These are phyloP conservation scores for Wakefieldia striispora DNA, from an alignment of 768 basidiomycete genomes.

Conservation along the genomic window DNA sequence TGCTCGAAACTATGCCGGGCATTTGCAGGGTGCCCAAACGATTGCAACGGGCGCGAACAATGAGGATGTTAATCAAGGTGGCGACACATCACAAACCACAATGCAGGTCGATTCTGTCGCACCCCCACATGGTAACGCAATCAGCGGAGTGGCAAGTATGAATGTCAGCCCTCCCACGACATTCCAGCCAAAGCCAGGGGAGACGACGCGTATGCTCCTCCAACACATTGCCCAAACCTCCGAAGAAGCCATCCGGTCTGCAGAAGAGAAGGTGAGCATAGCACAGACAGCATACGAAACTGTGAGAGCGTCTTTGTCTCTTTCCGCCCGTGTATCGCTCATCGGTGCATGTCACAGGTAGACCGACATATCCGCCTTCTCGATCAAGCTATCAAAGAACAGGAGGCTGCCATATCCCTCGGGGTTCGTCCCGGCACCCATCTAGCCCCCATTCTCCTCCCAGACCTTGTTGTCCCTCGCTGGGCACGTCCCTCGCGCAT, in stretches of 20 bases:
- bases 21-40: neutral
- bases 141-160: neutral
- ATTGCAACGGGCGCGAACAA: neutral
- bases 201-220: conserved; percentile 50
- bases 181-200: conserved; percentile 23
- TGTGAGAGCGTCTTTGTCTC: conserved; percentile 38
- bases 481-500: conserved; percentile 45
- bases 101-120: conserved; percentile 10
- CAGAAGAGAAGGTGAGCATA: conserved; percentile 77
- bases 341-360: conserved; percentile 43
- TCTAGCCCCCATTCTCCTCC: conserved; percentile 54
- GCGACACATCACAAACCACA: neutral
- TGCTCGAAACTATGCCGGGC: neutral
- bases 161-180: neutral
- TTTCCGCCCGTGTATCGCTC: neutral
- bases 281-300: conserved; percentile 69
- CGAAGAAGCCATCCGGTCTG: conserved; percentile 59
- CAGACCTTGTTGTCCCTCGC: conserved; percentile 59
- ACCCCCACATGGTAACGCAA: neutral
- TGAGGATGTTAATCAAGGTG: neutral
- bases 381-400: conserved; percentile 69
- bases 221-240: conserved; percentile 55
- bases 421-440: conserved; percentile 54
- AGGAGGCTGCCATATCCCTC: conserved; percentile 53
- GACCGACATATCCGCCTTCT: conserved; percentile 77